Percentiles rank a stretch among this genome's conserved stretches.
These are phyloP conservation scores for Arthrobotrys conoides DNA, from an alignment of 2,329 filamentous ascomycete species.

Conservation along the genomic window DNA sequence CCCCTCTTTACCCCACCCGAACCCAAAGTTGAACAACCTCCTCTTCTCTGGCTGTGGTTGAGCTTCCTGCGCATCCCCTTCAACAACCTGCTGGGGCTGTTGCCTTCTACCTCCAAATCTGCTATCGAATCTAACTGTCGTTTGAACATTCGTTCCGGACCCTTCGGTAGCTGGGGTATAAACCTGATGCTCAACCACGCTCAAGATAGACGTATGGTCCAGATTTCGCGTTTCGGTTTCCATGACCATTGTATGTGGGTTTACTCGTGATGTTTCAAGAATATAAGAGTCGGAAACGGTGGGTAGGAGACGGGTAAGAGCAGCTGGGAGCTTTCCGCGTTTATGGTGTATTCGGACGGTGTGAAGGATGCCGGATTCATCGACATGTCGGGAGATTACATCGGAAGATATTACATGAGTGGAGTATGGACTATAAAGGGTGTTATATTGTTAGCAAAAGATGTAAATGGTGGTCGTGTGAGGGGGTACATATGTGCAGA, in stretches of 20 bases:
- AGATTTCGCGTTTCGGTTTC: slow-evolving; percentile 83
- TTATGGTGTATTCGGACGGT: slow-evolving; percentile 86
- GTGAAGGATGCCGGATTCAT: slow-evolving; percentile 81
- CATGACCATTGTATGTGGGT: slow-evolving; percentile 86
- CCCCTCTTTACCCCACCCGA: slow-evolving; percentile 76
- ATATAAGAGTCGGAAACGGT: slow-evolving; percentile 82
- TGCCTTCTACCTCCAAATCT: slow-evolving; percentile 64
- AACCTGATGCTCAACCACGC: slow-evolving; percentile 81
- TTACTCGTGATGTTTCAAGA: slow-evolving; percentile 83
- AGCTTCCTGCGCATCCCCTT: slow-evolving; percentile 65
- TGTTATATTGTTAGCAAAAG: slow-evolving; percentile 65
- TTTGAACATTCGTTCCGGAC: slow-evolving; percentile 63
- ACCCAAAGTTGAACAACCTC: slow-evolving; percentile 69
- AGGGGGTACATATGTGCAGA: not conserved
- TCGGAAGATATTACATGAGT: slow-evolving; percentile 87
- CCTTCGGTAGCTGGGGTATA: slow-evolving; percentile 72
- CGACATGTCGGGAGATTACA: slow-evolving; percentile 81
- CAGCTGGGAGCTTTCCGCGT: slow-evolving; percentile 81
- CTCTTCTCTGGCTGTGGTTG: slow-evolving; percentile 68
- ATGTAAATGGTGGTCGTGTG: not conserved
- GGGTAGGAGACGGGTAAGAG: slow-evolving; percentile 82
- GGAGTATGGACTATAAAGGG: slow-evolving; percentile 78
- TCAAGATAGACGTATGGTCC: slow-evolving; percentile 84
- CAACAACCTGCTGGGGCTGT: slow-evolving; percentile 66
- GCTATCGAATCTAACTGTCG: slow-evolving; percentile 64